Base-by-base conservation (phyloP, 1,284 basidiomycete species). In the Ganoderma resinaceum region DNA sequence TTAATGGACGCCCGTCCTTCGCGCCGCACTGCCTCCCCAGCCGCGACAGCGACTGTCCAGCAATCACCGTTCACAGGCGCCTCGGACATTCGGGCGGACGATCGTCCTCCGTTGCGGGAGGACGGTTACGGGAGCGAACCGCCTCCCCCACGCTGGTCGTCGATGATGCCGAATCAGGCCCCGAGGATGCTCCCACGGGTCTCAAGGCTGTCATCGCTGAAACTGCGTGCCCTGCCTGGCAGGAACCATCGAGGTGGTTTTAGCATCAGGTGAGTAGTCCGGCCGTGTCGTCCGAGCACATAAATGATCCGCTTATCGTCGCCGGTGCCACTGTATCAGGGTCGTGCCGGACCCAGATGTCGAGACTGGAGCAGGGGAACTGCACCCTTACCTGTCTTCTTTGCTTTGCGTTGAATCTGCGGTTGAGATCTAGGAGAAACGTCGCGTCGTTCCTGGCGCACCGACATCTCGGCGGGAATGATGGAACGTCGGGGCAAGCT, bases 331-430 rank as follows among this genome's bases (percentile, higher is more conserved):
- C 64, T 67, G 49, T 59, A 69, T 68, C 66, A 66, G 68, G 64
- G 7, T 61, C 61, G 5, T 46, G 52, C 35, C 62, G 46, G 64
- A 61, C 64, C 63, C 37, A 59, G 53, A 20, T 58, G 61, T 66
- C 66, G 64, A 57, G 38, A 57, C 58, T 61, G 66, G 59, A 64
- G 60, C 70, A 69, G 63, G 68, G 66, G 23, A 52, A 63, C 46
- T 55, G 62, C 61, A 46, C 42, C 61, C 66, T 57, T n/a, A 26
- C 8, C 33, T 42, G 43, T 18, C 49, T 31, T 65, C 66, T 59
- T 62, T 20, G 62, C 42, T 20, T 12, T 46, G 31, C 58, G 63
- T 53, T 31, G 43, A 46, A 69, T 68, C 64, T 23, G 29, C 67
- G 53, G 31, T 20, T 43, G 38, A 52, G 58, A 67, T 68, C 67